phyloP scores from a whole-genome alignment of 495 filamentous ascomycete species.

The Neurospora sublineolata region DNA sequence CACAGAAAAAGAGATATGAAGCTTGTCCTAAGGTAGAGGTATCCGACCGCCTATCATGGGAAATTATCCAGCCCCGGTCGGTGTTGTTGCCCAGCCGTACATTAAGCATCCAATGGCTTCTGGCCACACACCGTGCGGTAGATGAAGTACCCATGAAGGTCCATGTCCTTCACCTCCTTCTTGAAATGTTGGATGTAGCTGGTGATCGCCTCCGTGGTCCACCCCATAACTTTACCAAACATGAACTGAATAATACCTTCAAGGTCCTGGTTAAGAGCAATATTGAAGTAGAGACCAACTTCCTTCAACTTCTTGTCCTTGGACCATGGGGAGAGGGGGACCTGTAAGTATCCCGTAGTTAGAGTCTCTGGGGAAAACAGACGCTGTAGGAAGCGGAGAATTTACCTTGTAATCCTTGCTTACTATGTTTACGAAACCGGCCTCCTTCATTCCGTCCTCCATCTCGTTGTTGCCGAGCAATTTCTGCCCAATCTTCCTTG shows the following conservation, averaged over 20 bases:
- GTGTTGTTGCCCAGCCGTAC: not conserved
- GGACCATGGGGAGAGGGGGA: not conserved
- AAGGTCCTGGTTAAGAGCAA: conserved; percentile 17
- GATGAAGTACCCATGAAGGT: conserved; percentile 5
- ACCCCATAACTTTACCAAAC: conserved; percentile 21
- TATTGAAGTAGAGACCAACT: conserved; percentile 25
- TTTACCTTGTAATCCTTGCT: conserved; percentile 7
- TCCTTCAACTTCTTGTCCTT: conserved; percentile 36
- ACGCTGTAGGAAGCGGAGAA: not conserved
- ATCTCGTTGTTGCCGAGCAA: conserved; percentile 29
- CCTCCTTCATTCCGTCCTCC: conserved; percentile 43
- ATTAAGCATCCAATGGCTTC: conserved; percentile 12
- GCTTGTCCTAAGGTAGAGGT: not conserved
- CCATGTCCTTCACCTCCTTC: conserved; percentile 10
- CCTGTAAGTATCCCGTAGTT: not conserved
- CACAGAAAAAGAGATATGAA: not conserved
- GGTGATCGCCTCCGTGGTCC: conserved; percentile 7
- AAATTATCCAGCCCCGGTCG: not conserved
- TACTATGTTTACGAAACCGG: conserved; percentile 45
- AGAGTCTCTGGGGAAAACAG: not conserved
- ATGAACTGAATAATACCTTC: conserved; percentile 13
- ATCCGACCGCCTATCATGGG: not conserved
- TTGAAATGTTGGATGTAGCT: conserved; percentile 11
- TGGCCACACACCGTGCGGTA: conserved; percentile 20
- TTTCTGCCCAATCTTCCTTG: conserved; percentile 4